Evolutionary conservation across 2,329 filamentous ascomycete species (phyloP), one percentile per base, ranked within the genome.

Genomic region (Aplosporella prunicola): DNA sequence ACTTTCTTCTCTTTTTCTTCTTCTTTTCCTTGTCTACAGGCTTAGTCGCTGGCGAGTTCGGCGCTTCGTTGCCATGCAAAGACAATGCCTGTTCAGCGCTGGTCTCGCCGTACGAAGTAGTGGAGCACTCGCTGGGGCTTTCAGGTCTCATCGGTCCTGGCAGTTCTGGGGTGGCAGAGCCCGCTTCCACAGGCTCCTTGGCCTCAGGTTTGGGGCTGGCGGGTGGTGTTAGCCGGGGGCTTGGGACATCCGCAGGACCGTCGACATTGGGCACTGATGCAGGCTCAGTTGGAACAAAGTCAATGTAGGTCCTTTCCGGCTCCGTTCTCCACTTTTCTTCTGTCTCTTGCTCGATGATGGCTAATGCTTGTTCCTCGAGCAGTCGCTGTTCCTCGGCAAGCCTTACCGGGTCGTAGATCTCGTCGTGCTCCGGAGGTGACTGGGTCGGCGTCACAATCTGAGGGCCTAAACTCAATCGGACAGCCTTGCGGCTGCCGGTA

Each of bases 391-490:
- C 9, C n/a, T 14, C 13, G 4, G 27, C 27, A 16, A 16, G 18
- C 3, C 18, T 29, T 8, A 20, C 11, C 18, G 31, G n/a, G 13
- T 39, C 24, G 26, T 15, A 15, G 31, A 33, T 17, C 29, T 34
- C 37, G 22, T 33, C 8, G 16, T 40, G 32, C 9, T 40, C 32
- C 15, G 38, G 38, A 2, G 38, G 38, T 15, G 38, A 35, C 27
- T 40, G 38, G 15, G 38, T 40, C 5, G 38, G 38, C 1, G 38
- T 40, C 22, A 40, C 38, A 10, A 40, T 40, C 13, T 26, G 35
- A 10, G 32, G 32, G 7, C 38, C 38, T 11, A 40, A 9, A 15
- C 38, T 40, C 26, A 40, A 25, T 16, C 38, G 32, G 6, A 40
- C 38, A n/a, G 32, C 38, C 24, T 40, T 40, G 4, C 38, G 38